phyloP scores from a whole-genome alignment of 140 eudicot genomes.

The Erigeron philadelphicus region DNA sequence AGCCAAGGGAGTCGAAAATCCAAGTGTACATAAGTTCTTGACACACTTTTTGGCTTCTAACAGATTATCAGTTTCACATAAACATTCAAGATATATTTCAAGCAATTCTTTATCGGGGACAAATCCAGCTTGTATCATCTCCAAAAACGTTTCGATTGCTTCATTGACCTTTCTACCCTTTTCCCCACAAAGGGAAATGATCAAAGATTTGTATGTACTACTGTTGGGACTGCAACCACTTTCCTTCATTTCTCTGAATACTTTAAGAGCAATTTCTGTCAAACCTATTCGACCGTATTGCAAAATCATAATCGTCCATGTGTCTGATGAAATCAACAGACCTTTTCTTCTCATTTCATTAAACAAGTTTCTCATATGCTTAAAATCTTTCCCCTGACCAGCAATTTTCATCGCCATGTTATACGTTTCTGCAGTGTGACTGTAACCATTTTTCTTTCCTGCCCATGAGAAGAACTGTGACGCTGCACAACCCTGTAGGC shows the following conservation, averaged over 20 bases:
- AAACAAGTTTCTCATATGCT: conserved; percentile 63
- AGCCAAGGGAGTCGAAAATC: conserved; percentile 51
- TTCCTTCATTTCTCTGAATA: conserved; percentile 63
- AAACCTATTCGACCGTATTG: conserved; percentile 79
- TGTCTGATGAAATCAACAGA: conserved; percentile 56
- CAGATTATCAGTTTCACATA: conserved; percentile 54
- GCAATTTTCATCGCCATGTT: conserved; percentile 78
- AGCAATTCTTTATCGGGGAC: conserved; percentile 67
- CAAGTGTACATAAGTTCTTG: conserved; percentile 36
- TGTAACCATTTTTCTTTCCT: conserved; percentile 48
- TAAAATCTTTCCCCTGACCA: conserved; percentile 79
- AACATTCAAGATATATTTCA: conserved; percentile 59
- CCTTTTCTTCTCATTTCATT: conserved; percentile 68
- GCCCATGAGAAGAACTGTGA: conserved; percentile 77
- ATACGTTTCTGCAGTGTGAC: conserved; percentile 59
- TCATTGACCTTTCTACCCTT: conserved; percentile 75
- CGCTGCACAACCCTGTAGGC: conserved; percentile 40
- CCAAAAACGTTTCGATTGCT: conserved; percentile 44
- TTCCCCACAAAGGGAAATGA: conserved; percentile 66
- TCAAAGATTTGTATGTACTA: conserved; percentile 57
- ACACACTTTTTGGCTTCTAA: conserved; percentile 54
- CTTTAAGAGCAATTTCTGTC: conserved; percentile 62
- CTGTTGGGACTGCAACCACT: conserved; percentile 46
- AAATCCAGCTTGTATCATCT: conserved; percentile 52
- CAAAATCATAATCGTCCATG: conserved; percentile 84